Percentiles rank a stretch among this genome's conserved stretches.
These are phyloP conservation scores for Bruguiera gymnorhiza DNA, from an alignment of 345 rosid species.

Conservation along the genomic window DNA sequence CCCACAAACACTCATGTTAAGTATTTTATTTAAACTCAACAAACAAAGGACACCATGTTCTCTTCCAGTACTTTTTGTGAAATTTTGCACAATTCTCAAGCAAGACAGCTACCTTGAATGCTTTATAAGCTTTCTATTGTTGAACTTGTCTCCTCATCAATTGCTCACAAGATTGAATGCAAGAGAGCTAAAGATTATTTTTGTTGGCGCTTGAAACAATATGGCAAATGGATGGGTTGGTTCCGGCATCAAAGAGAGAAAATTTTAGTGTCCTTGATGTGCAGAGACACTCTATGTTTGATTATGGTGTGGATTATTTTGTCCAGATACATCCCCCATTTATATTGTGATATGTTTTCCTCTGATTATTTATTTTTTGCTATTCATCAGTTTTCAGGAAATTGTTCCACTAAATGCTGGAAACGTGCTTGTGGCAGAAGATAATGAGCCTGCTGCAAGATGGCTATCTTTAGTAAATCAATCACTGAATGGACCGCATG, in stretches of 20 bases:
- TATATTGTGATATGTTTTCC: neutral
- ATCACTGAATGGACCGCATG: constrained; percentile 59
- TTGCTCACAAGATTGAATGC: neutral
- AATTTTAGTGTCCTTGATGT: neutral
- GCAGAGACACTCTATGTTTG: neutral
- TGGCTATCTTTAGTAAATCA: constrained; percentile 77
- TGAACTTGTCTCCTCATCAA: neutral
- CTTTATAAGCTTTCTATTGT: neutral
- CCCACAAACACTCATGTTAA: too few species aligned
- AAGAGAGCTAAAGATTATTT: neutral
- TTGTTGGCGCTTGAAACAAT: neutral
- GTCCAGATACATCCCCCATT: neutral
- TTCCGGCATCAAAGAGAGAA: neutral
- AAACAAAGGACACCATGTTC: too few species aligned
- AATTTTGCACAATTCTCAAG: too few species aligned
- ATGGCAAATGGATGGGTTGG: neutral
- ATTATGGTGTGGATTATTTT: neutral
- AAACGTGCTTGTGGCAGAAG: constrained; percentile 86
- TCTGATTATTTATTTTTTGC: neutral
- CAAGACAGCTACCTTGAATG: too few species aligned
- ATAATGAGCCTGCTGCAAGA: constrained; percentile 88
- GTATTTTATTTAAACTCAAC: too few species aligned
- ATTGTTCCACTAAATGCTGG: constrained; percentile 97
- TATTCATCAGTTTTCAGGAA: constrained; percentile 77
- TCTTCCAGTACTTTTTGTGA: too few species aligned